Evolutionary conservation across 192 early-diverging fungal genomes (phyloP), one percentile per base, ranked within the genome.

Genomic region (Rhizophagus clarus): DNA sequence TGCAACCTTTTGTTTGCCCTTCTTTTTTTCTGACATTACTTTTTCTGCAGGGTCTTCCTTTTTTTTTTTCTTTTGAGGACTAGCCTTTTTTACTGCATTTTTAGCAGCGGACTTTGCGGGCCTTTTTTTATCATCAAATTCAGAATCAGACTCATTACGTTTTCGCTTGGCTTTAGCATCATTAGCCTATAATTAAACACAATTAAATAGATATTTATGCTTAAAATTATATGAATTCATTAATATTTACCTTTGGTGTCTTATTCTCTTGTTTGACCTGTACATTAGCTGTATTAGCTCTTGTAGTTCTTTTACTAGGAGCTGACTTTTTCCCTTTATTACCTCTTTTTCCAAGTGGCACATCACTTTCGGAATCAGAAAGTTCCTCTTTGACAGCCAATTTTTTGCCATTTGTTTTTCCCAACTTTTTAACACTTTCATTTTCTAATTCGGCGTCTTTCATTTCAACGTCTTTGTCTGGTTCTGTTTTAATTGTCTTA

Each of bases 11-110:
- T 34, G 62, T 47, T 31, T 77, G 45, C 51, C 60, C 74, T 17
- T 77, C 60, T 31, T 82, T 86, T 81, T 86, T 83, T 80, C 83
- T 72, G 70, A 80, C 11, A 56, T 49, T 20, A 6, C 61, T 20
- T 42, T 32, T 24, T 69, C 69, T 69, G 37, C 72, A 10, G 14
- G 26, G 14, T 26, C 20, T 29, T 70, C 61, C 24, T 61, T 31
- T 15, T 40, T 66, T 77, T 45, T 77, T 26, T 64, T 77, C 66
- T 64, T 42, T 11, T 51, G 32, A 49, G 71, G 42, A 73, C 4
- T 28, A 15, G 14, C 45, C 12, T 42, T 11, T 24, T 61, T 40
- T 37, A 34, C 61, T 14, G 60, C 34, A 3, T 47, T 40, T 77
- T 37, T 66, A n/a, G 7, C 40, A 26, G 22, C 5, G 26, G 60